Base-by-base conservation (phyloP, 108 stramenopile genomes). In the Mayamaea pseudoterrestris region DNA sequence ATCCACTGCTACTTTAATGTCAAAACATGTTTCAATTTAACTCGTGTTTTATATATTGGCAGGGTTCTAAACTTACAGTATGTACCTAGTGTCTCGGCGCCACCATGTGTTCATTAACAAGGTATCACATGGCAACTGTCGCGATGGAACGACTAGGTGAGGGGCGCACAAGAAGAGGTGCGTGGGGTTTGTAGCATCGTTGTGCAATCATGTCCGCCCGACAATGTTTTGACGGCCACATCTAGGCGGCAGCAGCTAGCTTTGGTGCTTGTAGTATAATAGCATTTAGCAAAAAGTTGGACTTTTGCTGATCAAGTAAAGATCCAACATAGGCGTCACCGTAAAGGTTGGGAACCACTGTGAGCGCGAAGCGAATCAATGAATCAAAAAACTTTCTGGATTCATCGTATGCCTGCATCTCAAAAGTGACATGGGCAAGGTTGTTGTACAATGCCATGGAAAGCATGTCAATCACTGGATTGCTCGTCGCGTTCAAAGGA, bases 361-460 rank as follows among this genome's bases (percentile, higher is more conserved):
- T 32, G 32, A 32, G n/a, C 5, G 47, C 47, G 14, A 48, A 48
- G 7, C 27, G 27, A 31, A 32, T 32, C 30, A 48, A 28, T n/a
- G 14, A 11, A 27, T 48, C 47, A 32, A 48, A 48, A 21, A 31
- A 21, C 21, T 17, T n/a, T 14, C 31, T 5, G 3, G 47, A 48
- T 3, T 48, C 47, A 20, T 48, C 47, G 30, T 48, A 48, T 11
- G 12, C 32, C 17, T 16, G 17, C 3, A 53, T 11, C 18, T 53
- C 51, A 9, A 18, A 41, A 29, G 16, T 16, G 39, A 53, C 37
- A n/a, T 53, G 51, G 5, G 51, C 51, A 37, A 53, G 26, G 23
- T 53, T 53, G 39, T 53, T 53, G 5, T 16, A 22, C 21, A 53
- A 12, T 21, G 51, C 51, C 51, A 53, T 53, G 51, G 27, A 53